Percentiles rank a stretch among this genome's conserved stretches.
These are phyloP conservation scores for Durusdinium trenchii DNA, from an alignment of 73 alveolate species.

Conservation along the genomic window DNA sequence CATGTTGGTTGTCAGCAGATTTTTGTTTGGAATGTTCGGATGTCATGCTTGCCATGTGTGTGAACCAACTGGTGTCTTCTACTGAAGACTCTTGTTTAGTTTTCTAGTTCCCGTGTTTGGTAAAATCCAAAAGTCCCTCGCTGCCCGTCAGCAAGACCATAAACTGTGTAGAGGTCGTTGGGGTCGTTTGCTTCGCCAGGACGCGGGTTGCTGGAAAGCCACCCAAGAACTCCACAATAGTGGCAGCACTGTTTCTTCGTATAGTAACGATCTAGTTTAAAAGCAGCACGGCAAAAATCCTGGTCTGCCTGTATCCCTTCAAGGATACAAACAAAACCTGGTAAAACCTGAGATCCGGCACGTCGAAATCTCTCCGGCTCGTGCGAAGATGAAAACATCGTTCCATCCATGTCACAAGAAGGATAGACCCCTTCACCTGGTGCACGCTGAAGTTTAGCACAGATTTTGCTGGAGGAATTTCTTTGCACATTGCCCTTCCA, in stretches of 20 bases:
- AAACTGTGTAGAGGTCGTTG: not conserved
- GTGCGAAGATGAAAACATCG: not conserved
- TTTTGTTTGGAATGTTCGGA: too few relatives aligned
- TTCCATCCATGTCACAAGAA: not conserved
- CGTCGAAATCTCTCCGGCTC: not conserved
- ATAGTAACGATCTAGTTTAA: not conserved
- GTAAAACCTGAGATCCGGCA: not conserved
- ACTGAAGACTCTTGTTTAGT: too few relatives aligned
- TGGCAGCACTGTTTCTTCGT: not conserved
- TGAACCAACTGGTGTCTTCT: too few relatives aligned
- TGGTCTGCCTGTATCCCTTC: constrained; percentile 41
- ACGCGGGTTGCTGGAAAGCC: not conserved
- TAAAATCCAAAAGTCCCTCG: not conserved
- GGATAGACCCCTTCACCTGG: constrained; percentile 5
- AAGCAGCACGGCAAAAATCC: not conserved
- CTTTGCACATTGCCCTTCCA: not conserved
- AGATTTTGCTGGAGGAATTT: not conserved
- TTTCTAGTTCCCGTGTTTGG: too few relatives aligned
- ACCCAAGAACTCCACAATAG: not conserved
- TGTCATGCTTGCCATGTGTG: too few relatives aligned
- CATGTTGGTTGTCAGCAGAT: too few relatives aligned
- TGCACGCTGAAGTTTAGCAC: not conserved
- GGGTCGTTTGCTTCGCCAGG: constrained; percentile 22
- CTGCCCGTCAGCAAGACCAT: not conserved
- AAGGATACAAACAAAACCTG: not conserved